Evolutionary conservation across 352 stramenopile genomes (phyloP).

Genomic region (Thalassiosira exigua): DNA sequence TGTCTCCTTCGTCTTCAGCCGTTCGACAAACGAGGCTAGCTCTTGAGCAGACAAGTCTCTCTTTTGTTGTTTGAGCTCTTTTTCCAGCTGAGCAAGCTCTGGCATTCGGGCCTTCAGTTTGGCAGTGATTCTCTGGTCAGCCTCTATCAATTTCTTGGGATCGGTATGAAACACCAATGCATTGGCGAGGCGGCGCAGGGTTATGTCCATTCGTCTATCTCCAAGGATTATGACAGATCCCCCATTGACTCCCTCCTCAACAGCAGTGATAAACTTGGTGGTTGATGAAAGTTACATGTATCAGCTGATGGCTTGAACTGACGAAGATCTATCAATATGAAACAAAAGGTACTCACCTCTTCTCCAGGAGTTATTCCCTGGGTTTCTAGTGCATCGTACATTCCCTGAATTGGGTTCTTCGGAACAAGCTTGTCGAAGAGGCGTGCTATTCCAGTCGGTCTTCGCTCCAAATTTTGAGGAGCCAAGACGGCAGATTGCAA

Average conservation of each 20-base stretch:
- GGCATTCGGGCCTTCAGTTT: slow-evolving; percentile 41
- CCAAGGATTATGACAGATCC: slow-evolving; percentile 42
- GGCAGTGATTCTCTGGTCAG: slow-evolving; percentile 31
- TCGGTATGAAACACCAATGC: slow-evolving; percentile 41
- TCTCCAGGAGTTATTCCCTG: slow-evolving; percentile 51
- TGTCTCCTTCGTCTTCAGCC: slow-evolving; percentile 47
- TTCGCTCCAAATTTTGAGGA: slow-evolving; percentile 31
- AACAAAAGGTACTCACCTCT: slow-evolving; percentile 42
- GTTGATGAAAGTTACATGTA: too few species aligned
- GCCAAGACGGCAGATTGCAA: slow-evolving; percentile 24
- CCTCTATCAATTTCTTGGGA: slow-evolving; percentile 38
- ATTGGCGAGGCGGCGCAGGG: slow-evolving; percentile 30
- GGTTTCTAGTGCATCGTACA: slow-evolving; percentile 40
- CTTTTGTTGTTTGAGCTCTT: slow-evolving; percentile 11
- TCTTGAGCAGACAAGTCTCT: slow-evolving; percentile 37
- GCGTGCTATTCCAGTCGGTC: slow-evolving; percentile 11
- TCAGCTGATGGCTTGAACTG: too few species aligned
- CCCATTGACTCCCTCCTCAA: slow-evolving; percentile 36
- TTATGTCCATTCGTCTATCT: slow-evolving; percentile 40
- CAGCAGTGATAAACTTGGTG: slow-evolving; percentile 44
- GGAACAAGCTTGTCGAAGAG: slow-evolving; percentile 28
- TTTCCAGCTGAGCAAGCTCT: slow-evolving; percentile 35
- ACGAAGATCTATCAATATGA: too few species aligned
- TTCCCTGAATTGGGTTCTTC: slow-evolving; percentile 48
- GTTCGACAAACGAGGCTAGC: slow-evolving; percentile 38